Conservation (phyloP, 768 basidiomycete genomes). For the Amyloporia xantha region DNA sequence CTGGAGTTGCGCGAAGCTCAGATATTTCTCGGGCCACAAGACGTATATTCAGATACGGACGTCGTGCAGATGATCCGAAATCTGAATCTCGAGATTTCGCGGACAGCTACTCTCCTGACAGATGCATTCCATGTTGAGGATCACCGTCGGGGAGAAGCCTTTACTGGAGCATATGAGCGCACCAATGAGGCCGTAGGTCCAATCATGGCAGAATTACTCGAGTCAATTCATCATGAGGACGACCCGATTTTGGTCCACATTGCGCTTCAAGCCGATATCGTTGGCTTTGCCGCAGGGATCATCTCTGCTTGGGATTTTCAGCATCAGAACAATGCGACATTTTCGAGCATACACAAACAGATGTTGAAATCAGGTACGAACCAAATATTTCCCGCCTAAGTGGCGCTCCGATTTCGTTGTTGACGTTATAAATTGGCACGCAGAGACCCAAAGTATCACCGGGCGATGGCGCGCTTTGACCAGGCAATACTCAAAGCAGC, state of each 20-base stretch:
- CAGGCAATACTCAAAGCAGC: conserved; percentile 15
- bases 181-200: conserved; percentile 14
- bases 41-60: conserved; percentile 7
- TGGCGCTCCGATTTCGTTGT: not conserved
- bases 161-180: conserved; percentile 10
- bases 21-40: not conserved
- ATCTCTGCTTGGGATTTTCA: conserved; percentile 12
- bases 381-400: not conserved
- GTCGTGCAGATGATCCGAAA: conserved; percentile 14
- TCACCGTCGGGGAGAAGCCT: not conserved
- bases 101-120: conserved; percentile 13
- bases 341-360: conserved; percentile 12
- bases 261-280: conserved; percentile 18
- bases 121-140: conserved; percentile 10
- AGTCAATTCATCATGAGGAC: conserved; percentile 15
- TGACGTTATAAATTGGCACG: not conserved
- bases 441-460: conserved; percentile 12
- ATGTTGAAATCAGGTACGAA: conserved; percentile 16
- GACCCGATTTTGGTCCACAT: conserved; percentile 18
- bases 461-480: conserved; percentile 16
- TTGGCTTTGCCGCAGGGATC: conserved; percentile 16
- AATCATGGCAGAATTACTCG: conserved; percentile 15
- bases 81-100: conserved; percentile 16
- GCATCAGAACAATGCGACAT: conserved; percentile 14
- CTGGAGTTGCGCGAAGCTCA: not conserved